Percentiles rank a stretch among this genome's conserved stretches.
Evolutionary conservation across 2,329 filamentous ascomycete species (phyloP).

Genomic region (Clarireedia hainanense): DNA sequence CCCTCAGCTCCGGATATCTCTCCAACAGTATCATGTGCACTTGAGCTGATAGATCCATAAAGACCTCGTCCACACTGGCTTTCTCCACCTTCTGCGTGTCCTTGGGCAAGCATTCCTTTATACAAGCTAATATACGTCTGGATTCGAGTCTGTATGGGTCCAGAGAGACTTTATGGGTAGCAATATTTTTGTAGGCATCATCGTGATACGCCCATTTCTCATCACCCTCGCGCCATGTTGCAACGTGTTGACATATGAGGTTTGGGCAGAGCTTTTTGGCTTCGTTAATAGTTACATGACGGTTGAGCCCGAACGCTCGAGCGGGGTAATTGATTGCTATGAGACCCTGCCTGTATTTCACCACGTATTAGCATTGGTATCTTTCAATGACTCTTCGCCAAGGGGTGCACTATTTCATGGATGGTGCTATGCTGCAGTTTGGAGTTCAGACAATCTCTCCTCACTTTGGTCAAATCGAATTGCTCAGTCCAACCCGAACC

Average conservation of each 20-base stretch:
- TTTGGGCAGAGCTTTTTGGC: slow-evolving; percentile 81
- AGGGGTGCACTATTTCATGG: too few relatives aligned
- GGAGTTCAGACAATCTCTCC: too few relatives aligned
- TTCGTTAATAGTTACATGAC: slow-evolving; percentile 72
- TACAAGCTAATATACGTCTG: slow-evolving; percentile 67
- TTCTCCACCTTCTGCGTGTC: slow-evolving; percentile 75
- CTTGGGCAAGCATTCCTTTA: slow-evolving; percentile 65
- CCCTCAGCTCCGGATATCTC: slow-evolving; percentile 64
- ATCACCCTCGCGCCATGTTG: slow-evolving; percentile 89
- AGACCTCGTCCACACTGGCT: slow-evolving; percentile 91
- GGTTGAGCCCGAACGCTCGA: slow-evolving; percentile 67
- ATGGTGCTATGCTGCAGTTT: too few relatives aligned
- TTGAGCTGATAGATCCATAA: slow-evolving; percentile 82
- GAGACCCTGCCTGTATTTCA: slow-evolving; percentile 61
- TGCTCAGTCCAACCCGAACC: too few relatives aligned
- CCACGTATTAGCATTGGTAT: slow-evolving; percentile 5
- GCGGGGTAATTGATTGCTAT: slow-evolving; percentile 97
- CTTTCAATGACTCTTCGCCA: too few relatives aligned
- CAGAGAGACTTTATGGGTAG: slow-evolving; percentile 85
- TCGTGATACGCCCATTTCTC: slow-evolving; percentile 86
- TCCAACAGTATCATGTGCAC: slow-evolving; percentile 68
- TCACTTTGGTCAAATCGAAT: too few relatives aligned
- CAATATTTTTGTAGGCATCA: slow-evolving; percentile 71
- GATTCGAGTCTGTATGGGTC: slow-evolving; percentile 87
- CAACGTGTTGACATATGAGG: slow-evolving; percentile 83